Conservation (phyloP, 495 filamentous ascomycete species). For the Aspergillus affinis region DNA sequence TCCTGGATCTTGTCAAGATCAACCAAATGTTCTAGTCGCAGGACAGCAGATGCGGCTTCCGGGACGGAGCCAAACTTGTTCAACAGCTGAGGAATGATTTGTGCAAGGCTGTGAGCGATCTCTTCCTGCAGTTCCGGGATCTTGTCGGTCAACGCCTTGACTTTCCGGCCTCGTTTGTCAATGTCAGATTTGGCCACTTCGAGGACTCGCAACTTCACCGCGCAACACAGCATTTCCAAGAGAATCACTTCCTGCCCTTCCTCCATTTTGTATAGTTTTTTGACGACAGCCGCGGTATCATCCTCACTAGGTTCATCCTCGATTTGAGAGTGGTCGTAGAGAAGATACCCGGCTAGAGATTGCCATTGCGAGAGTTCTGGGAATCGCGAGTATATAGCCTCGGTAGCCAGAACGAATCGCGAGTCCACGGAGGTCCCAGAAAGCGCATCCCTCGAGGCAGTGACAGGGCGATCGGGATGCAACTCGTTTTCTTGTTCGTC, state of each 20-base stretch:
- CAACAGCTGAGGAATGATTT: conserved; percentile 77
- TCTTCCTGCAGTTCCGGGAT: conserved; percentile 67
- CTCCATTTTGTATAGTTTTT: conserved; percentile 65
- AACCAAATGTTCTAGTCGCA: conserved; percentile 83
- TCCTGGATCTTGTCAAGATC: conserved; percentile 88
- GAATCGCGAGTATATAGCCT: conserved; percentile 79
- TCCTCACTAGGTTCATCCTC: conserved; percentile 49
- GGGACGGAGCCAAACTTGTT: conserved; percentile 92
- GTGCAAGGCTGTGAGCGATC: conserved; percentile 69
- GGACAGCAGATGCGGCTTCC: conserved; percentile 76
- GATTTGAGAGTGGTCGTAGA: conserved; percentile 81
- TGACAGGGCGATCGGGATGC: conserved; percentile 32
- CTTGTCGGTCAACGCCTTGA: conserved; percentile 61
- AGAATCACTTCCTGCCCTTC: conserved; percentile 81
- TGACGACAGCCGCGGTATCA: conserved; percentile 55
- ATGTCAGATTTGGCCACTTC: conserved; percentile 57
- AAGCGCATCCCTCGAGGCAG: conserved; percentile 33
- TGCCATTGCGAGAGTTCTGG: conserved; percentile 84
- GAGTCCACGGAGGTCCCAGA: conserved; percentile 60
- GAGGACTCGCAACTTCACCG: conserved; percentile 66
- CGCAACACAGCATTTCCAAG: conserved; percentile 78
- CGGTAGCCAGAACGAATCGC: conserved; percentile 78
- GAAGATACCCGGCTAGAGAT: conserved; percentile 79
- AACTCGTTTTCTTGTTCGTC: conserved; percentile 55
- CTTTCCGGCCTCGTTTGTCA: conserved; percentile 59